Evolutionary conservation across 2,329 filamentous ascomycete genomes (phyloP), one percentile per base, ranked within the genome.

Genomic region (Neofusicoccum cordaticola): DNA sequence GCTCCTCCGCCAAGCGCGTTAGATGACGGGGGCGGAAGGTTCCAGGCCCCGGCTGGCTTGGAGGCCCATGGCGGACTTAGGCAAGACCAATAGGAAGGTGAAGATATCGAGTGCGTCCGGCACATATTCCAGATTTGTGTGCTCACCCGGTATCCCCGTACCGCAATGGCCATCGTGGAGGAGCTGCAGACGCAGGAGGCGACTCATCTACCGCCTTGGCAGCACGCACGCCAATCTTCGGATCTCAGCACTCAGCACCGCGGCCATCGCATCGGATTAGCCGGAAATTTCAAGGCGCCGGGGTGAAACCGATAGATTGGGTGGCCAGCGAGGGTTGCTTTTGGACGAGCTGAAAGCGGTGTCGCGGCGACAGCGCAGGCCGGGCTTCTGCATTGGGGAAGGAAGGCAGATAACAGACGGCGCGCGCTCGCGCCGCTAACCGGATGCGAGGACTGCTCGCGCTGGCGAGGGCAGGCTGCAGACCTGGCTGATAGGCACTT

Each of bases 21-120:
- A 56, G 35, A 19, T 27, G 53, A 58, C 37, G 56, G 41, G 56
- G 56, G 56, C 56, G 56, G 56, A 37, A 60, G 37, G 12, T 47
- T 60, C 56, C 41, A 60, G 56, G 53, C 53, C 19, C 2, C 53
- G 53, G 53, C 12, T 39, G 53, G 39, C 42, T 47, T 60, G 42
- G 56, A 13, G 2, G 56, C 41, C 31, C 56, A 15, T 35, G 31
- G 56, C 56, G 42, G 56, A 45, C 27, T 12, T 9, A 15, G 15
- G 11, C n/a, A 15, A 60, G 31, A 42, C 56, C 56, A 47, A 60
- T 47, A 19, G 56, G 27, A 13, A n/a, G 15, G 13, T 7, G 6
- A n/a, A 27, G 56, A 60, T 60, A 48, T 47, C 41, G 42, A 44
- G 39, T 34, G 17, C 19, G 9, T 17, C 12, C 39, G 56, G 31